A percentile compares a stretch with the other conserved stretches of the same genome.
Evolutionary conservation across 345 rosid genomes (phyloP).

Genomic region (Passiflora organensis): DNA sequence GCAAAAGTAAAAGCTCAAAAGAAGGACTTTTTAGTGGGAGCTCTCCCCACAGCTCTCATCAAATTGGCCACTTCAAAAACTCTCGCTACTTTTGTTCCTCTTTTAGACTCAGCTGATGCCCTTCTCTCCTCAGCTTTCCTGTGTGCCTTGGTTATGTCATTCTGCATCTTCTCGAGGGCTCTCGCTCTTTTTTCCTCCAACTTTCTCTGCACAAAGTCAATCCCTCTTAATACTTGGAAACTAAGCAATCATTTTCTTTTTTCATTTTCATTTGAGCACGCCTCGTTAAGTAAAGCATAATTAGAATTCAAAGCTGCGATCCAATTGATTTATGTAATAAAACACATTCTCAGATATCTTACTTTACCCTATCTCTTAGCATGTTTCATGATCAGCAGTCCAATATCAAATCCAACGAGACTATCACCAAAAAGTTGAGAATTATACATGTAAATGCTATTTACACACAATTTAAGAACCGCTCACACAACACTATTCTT

Average conservation of each 20-base stretch:
- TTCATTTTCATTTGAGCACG: neutral
- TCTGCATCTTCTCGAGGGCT: slow-evolving; percentile 88
- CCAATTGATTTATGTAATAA: too few relatives aligned
- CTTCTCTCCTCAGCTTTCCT: slow-evolving; percentile 90
- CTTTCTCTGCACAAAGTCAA: slow-evolving; percentile 55
- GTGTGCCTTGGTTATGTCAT: slow-evolving; percentile 71
- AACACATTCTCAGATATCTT: too few relatives aligned
- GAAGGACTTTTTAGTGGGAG: slow-evolving; percentile 83
- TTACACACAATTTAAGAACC: too few relatives aligned
- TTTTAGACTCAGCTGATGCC: slow-evolving; percentile 76
- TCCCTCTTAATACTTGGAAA: neutral
- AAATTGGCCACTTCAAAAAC: slow-evolving; percentile 73
- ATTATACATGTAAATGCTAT: too few relatives aligned
- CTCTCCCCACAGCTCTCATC: slow-evolving; percentile 86
- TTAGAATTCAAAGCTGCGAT: too few relatives aligned
- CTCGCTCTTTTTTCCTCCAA: slow-evolving; percentile 84
- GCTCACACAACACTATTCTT: too few relatives aligned
- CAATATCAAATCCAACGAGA: too few relatives aligned
- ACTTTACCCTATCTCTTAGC: too few relatives aligned
- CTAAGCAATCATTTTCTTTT: too few relatives aligned
- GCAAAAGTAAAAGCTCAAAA: slow-evolving; percentile 27
- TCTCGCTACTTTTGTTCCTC: slow-evolving; percentile 73
- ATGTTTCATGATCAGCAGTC: too few relatives aligned
- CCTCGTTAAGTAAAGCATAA: neutral
- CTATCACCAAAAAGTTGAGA: too few relatives aligned